Evolutionary conservation across 257 asterid species (phyloP).

Genomic region (Petrea volubilis): DNA sequence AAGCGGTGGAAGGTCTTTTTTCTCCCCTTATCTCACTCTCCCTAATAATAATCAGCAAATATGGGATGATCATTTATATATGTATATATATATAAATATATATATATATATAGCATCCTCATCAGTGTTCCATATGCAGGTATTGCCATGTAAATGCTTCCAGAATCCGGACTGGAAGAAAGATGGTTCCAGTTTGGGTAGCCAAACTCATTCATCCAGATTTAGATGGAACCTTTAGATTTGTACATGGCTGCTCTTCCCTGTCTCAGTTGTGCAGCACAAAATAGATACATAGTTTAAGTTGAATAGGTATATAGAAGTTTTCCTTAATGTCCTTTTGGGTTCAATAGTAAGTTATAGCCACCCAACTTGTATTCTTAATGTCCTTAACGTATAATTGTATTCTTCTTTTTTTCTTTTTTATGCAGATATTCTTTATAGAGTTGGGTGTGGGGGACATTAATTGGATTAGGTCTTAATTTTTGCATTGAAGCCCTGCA

Average conservation of each 20-base stretch:
- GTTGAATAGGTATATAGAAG: no score
- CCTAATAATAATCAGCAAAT: background rate
- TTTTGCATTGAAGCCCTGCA: conserved; percentile 26
- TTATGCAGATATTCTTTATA: background rate
- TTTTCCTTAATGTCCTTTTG: no score
- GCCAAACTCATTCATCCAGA: background rate
- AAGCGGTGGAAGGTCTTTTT: conserved; percentile 48
- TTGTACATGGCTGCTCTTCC: background rate
- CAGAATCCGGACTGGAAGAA: conserved; percentile 56
- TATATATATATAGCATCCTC: background rate
- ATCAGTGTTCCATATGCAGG: conserved; percentile 35
- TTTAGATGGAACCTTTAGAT: background rate
- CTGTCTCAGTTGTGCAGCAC: background rate
- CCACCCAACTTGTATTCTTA: background rate
- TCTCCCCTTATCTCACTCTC: background rate
- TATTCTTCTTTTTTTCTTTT: no score
- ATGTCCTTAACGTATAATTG: background rate
- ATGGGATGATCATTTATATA: no score
- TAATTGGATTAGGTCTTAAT: conserved; percentile 39
- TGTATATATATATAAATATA: background rate
- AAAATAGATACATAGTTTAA: no score
- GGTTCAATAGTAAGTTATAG: background rate
- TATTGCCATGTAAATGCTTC: conserved; percentile 57
- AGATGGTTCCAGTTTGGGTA: conserved; percentile 40
- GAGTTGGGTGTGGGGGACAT: background rate